Conservation (phyloP, 2,329 filamentous ascomycete species). For the Aureobasidium sp. region DNA sequence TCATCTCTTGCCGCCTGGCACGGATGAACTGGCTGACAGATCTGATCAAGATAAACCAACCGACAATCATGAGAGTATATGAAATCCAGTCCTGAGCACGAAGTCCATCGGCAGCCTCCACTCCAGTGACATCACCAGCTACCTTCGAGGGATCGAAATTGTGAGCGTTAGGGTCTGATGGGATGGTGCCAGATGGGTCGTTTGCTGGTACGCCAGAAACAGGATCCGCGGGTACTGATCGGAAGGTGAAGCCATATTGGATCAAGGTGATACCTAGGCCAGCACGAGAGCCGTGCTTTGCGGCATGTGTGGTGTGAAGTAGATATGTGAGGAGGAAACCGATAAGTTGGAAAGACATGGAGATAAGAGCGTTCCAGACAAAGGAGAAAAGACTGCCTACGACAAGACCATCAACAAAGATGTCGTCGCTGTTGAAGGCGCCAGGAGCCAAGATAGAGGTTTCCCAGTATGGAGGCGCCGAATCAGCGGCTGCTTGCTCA, state of each 20-base stretch:
- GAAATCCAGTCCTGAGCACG: conserved; percentile 79
- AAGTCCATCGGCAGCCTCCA: conserved; percentile 45
- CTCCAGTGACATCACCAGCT: conserved; percentile 34
- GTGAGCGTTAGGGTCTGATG: conserved; percentile 83
- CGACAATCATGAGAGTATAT: conserved; percentile 90
- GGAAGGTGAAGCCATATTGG: conserved; percentile 96
- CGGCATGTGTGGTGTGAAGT: conserved; percentile 93
- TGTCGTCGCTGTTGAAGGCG: conserved; percentile 81
- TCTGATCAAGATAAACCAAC: conserved; percentile 95
- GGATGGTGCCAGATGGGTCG: conserved; percentile 42
- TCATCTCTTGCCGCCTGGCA: conserved; percentile 81
- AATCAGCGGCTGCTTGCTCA: conserved; percentile 94
- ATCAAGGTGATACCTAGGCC: conserved; percentile 92
- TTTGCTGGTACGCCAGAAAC: conserved; percentile 31
- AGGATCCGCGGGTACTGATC: conserved; percentile 12
- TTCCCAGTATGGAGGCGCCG: conserved; percentile 97
- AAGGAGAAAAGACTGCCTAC: conserved; percentile 84
- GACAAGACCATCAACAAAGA: conserved; percentile 93
- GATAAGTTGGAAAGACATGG: conserved; percentile 93
- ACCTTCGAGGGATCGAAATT: conserved; percentile 73
- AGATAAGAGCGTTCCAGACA: conserved; percentile 92
- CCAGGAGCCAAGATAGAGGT: conserved; percentile 94
- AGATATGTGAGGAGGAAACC: conserved; percentile 98
- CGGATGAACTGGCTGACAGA: conserved; percentile 86
- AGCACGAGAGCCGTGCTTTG: conserved; percentile 92